Evolutionary conservation across 2,329 filamentous ascomycete genomes (phyloP).

Genomic region (Diaporthe eres): DNA sequence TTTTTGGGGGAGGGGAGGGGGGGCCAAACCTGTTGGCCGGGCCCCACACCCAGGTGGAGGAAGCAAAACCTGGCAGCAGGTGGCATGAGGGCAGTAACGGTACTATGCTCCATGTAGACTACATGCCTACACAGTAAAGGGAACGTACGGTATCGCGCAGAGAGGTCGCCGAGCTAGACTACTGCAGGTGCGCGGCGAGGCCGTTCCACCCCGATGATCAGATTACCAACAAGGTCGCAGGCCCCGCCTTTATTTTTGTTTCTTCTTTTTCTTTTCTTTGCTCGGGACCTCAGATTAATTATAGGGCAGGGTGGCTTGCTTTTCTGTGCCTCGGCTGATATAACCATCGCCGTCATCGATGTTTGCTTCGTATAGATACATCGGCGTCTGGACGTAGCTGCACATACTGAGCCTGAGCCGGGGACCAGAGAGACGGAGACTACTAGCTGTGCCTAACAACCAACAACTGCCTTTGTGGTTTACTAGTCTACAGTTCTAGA

Average conservation of each 20-base stretch:
- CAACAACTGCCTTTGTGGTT: neutral
- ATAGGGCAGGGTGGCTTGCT: neutral
- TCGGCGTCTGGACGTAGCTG: no score
- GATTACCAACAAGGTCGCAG: neutral
- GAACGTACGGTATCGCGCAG: neutral
- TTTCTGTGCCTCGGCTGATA: neutral
- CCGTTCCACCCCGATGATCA: neutral
- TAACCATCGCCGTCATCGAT: neutral
- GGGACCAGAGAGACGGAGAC: no score
- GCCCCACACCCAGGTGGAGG: neutral
- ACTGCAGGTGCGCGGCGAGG: constrained; percentile 22
- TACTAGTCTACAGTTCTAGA: neutral
- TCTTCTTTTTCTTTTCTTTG: neutral
- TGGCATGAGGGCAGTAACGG: neutral
- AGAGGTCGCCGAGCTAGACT: neutral
- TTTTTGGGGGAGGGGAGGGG: neutral
- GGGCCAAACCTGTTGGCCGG: neutral
- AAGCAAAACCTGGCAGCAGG: neutral
- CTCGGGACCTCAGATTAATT: neutral
- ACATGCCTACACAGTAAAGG: neutral
- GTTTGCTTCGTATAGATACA: neutral
- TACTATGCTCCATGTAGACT: neutral
- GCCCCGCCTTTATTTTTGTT: neutral
- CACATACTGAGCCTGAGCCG: no score
- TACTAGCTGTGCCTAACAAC: neutral